Conservation (phyloP, 805 yeast species). For the Ogataea angusta region DNA sequence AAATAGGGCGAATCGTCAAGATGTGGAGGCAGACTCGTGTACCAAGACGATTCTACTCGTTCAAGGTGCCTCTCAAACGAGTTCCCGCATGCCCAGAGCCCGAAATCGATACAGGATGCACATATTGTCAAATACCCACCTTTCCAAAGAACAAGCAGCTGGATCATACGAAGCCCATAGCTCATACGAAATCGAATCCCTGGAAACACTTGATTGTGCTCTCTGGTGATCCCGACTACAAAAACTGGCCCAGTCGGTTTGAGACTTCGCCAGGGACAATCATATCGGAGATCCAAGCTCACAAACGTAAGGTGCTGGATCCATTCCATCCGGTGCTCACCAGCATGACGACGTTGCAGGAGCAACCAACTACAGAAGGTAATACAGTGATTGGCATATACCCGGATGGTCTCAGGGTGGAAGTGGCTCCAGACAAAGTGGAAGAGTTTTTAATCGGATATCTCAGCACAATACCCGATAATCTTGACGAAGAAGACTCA, state of each 20-base stretch:
- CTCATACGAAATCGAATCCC: constrained; percentile 46
- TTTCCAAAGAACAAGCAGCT: constrained; percentile 44
- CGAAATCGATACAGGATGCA: constrained; percentile 56
- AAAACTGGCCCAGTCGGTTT: constrained; percentile 47
- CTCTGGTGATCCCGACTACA: constrained; percentile 39
- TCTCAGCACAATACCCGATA: constrained; percentile 35
- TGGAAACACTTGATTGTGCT: constrained; percentile 57
- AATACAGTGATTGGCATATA: constrained; percentile 29
- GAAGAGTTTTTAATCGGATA: constrained; percentile 41
- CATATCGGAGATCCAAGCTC: constrained; percentile 36
- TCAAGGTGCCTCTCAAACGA: constrained; percentile 10
- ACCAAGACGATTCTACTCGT: constrained; percentile 1
- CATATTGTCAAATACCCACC: constrained; percentile 44
- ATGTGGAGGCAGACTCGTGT: not conserved
- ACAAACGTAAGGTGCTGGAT: constrained; percentile 35
- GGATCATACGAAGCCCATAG: constrained; percentile 37
- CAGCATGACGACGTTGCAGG: constrained; percentile 40
- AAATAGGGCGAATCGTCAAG: no score
- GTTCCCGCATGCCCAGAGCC: constrained; percentile 47
- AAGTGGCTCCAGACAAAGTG: constrained; percentile 28
- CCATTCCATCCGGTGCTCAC: constrained; percentile 50
- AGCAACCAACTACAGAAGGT: constrained; percentile 25
- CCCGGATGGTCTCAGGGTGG: constrained; percentile 51
- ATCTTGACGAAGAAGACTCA: constrained; percentile 7
- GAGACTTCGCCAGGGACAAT: constrained; percentile 47